These are phyloP conservation scores for Metschnikowia lochheadii DNA, from an alignment of 805 yeast genomes.

Conservation along the genomic window DNA sequence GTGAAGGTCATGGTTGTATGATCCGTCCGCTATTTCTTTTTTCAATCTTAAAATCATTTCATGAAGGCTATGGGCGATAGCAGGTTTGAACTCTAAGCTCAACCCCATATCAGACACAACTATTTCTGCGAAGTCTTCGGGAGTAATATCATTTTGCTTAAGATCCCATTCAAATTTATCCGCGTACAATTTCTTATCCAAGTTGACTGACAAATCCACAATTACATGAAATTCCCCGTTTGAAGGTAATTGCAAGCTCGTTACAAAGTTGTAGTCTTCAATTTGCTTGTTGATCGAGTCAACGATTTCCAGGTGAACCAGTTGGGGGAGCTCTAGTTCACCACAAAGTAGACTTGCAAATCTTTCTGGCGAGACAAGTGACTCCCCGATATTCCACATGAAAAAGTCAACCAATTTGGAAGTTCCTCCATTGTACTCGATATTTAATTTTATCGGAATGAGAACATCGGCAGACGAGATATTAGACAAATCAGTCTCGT, in stretches of 20 bases:
- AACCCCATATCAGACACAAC: constrained; percentile 85
- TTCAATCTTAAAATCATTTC: constrained; percentile 74
- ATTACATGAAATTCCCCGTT: constrained; percentile 64
- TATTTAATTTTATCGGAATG: constrained; percentile 62
- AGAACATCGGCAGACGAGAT: constrained; percentile 32
- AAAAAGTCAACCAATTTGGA: constrained; percentile 56
- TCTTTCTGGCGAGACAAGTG: constrained; percentile 64
- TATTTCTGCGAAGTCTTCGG: constrained; percentile 77
- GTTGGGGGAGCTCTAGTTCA: constrained; percentile 76
- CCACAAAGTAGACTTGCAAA: constrained; percentile 72
- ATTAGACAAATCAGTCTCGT: neutral
- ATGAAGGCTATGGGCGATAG: constrained; percentile 82
- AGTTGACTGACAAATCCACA: constrained; percentile 73
- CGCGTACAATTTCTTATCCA: constrained; percentile 79
- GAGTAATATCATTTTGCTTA: constrained; percentile 49
- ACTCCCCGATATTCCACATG: constrained; percentile 70
- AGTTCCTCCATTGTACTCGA: constrained; percentile 53
- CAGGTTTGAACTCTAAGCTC: constrained; percentile 80
- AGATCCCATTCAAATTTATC: constrained; percentile 96
- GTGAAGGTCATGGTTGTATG: constrained; percentile 39
- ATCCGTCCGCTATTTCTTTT: constrained; percentile 71
- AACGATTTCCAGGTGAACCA: constrained; percentile 59
- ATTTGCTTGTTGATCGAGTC: constrained; percentile 75
- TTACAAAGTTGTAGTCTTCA: constrained; percentile 64
- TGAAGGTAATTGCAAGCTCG: constrained; percentile 60